Evolutionary conservation across 2,329 filamentous ascomycete species (phyloP).

Genomic region (Trichoderma sp.): DNA sequence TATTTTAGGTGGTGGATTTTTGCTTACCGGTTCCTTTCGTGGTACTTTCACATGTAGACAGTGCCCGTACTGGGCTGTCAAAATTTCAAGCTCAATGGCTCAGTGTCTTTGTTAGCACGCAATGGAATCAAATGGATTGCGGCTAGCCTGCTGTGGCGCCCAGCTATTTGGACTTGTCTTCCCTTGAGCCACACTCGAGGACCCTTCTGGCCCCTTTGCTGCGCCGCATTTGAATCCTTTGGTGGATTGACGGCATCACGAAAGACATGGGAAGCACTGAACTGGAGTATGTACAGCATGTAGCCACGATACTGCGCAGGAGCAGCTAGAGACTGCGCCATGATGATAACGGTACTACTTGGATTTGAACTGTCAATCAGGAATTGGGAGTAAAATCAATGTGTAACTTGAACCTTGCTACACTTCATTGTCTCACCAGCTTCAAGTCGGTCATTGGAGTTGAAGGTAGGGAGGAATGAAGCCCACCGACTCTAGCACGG

Average conservation of each 20-base stretch:
- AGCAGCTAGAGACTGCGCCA: not conserved
- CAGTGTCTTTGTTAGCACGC: not conserved
- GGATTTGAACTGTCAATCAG: not conserved
- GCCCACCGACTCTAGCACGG: not conserved
- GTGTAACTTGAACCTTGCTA: not conserved
- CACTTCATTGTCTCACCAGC: not conserved
- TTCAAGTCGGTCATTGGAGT: not conserved
- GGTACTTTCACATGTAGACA: not conserved
- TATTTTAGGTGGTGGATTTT: not conserved
- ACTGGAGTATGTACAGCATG: not conserved
- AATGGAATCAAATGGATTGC: not conserved
- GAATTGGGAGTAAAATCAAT: not conserved
- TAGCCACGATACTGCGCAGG: not conserved
- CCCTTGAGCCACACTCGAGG: constrained; percentile 10
- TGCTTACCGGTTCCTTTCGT: not conserved
- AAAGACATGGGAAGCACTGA: not conserved
- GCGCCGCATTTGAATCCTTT: constrained; percentile 4
- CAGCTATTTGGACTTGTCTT: not conserved
- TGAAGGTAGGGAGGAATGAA: not conserved
- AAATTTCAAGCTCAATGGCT: not conserved
- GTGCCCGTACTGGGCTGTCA: not conserved
- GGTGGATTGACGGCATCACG: not conserved
- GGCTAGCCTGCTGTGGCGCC: not conserved
- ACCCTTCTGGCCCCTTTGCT: constrained; percentile 11
- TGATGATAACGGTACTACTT: not conserved